Evolutionary conservation across 192 early-diverging fungal species (phyloP).

Genomic region (Fimicolochytrium jonesii): DNA sequence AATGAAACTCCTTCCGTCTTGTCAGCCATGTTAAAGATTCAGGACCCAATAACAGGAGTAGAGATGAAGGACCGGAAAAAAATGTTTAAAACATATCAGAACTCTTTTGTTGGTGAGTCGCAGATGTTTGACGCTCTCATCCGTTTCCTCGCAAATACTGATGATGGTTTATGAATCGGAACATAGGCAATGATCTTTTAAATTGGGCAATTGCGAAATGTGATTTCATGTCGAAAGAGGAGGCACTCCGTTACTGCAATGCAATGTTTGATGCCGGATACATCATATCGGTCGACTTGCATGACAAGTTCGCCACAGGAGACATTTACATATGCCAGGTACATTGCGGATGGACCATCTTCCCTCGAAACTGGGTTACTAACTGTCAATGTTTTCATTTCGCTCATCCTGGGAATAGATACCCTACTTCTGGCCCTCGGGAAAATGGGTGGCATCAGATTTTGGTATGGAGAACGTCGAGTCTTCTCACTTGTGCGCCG

Average conservation of each 20-base stretch:
- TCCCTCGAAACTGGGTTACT: not conserved
- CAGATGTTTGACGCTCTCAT: not conserved
- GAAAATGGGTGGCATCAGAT: constrained; percentile 23
- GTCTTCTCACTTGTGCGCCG: not conserved
- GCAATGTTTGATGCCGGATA: constrained; percentile 36
- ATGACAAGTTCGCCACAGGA: constrained; percentile 29
- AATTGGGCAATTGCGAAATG: constrained; percentile 39
- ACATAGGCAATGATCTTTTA: constrained; percentile 28
- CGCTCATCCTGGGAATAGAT: too few relatives aligned
- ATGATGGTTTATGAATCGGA: not conserved
- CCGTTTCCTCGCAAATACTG: not conserved
- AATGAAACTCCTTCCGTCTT: too few relatives aligned
- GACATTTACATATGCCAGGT: constrained; percentile 32
- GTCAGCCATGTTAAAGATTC: constrained; percentile 12
- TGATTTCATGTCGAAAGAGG: constrained; percentile 27
- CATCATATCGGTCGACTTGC: constrained; percentile 33
- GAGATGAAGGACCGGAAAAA: constrained; percentile 35
- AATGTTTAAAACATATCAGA: constrained; percentile 34
- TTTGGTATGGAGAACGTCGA: constrained; percentile 13
- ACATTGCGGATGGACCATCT: not conserved
- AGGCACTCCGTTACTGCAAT: constrained; percentile 23
- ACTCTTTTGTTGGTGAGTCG: constrained; percentile 31
- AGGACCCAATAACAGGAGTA: constrained; percentile 28
- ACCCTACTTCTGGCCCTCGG: constrained; percentile 23
- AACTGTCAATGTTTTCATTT: too few relatives aligned